Evolutionary conservation across 106 monocot genomes (phyloP), one percentile per base, ranked within the genome.

Genomic region (Posidonia australis): DNA sequence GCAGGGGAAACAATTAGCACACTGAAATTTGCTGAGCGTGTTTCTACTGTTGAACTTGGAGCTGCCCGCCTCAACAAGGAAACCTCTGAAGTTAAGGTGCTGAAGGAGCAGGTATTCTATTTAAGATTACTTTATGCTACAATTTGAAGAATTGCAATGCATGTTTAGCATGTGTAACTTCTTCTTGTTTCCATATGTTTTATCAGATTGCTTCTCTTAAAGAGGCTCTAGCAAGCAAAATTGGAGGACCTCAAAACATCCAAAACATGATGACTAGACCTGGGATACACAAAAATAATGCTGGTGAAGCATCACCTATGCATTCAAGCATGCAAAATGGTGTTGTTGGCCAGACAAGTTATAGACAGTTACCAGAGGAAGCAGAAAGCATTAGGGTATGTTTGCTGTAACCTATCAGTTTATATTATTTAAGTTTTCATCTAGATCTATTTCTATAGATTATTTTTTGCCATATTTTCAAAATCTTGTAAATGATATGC

Each of bases 21-120:
- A 56, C 88, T 99, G 26, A 99, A 99, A 65, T 99, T 99, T 67
- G 91, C 98, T 0, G 98, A 99, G 46, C 63, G 98, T 21, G 98
- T 99, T 32, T 82, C 98, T 4, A 79, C 73, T 22, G 83, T 99
- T 29, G 98, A 99, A 77, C 88, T 99, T 29, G 98, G 98, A 67
- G 79, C 85, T 30, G 88, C 91, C 9, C 78, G 69, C 19, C 24
- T 61, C 48, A 99, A 99, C 31, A 99, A 88, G 73, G 91, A 99
- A 44, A 80, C 20, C 51, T 57, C 69, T 41, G 98, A 99, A 64
- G 83, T 81, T 48, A 99, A 82, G 70, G 83, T 83, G 62, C 91
- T 99, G 30, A 99, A 72, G 70, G 87, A 85, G 63, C 87, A 99
- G 98, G 98, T 99, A 22, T 67, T 49, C 54, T 9, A 45, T 13